Base-by-base conservation (phyloP, 78 protist species). In the Dictyostelium firmibasis region DNA sequence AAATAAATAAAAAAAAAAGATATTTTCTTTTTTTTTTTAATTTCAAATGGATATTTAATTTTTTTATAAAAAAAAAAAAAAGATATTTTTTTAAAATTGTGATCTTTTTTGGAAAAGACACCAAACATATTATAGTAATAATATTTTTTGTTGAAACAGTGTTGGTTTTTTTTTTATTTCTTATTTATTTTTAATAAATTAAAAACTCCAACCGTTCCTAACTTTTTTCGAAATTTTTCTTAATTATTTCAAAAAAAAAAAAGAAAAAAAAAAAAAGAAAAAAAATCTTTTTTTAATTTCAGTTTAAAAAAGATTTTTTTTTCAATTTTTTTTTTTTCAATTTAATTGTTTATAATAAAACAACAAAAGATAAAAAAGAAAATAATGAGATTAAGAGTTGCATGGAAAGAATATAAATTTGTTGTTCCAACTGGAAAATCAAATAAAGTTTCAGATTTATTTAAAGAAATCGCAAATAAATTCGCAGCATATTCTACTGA, bases 321-420 rank as follows among this genome's bases (percentile, higher is more conserved):
- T 64, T 25, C 8, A 0, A 1, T 74, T 74, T 74, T 74, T 74
- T 74, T 31, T 74, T 36, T 29, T 35, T 20, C 20, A 20, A 20
- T 50, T 44, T 44, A 6, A 44, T 44, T 16, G 13, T 16, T 23
- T 2, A 50, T 8, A 14, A 50, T 1, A 50, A 16, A 16, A 20
- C 67, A 74, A 72, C 47, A 33, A 72, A 9, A 72, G 31, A 72
- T 33, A 27, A 36, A 77, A 38, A 23, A 76, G 25, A 81, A 27
- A 53, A 78, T 13, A 38, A 88, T 89, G 94, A 89, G 94, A 81
- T 20, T 89, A 14, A 89, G 74, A 25, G 87, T 89, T 16, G 33
- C 70, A 4, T 89, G 94, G 94, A 89, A 89, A 43, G 94, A 89
- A 4, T 36, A 67, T 69, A 89, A 89, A 70, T 81, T 89, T 18